phyloP scores from a whole-genome alignment of 306 rosid genomes.

The Lablab purpureus region DNA sequence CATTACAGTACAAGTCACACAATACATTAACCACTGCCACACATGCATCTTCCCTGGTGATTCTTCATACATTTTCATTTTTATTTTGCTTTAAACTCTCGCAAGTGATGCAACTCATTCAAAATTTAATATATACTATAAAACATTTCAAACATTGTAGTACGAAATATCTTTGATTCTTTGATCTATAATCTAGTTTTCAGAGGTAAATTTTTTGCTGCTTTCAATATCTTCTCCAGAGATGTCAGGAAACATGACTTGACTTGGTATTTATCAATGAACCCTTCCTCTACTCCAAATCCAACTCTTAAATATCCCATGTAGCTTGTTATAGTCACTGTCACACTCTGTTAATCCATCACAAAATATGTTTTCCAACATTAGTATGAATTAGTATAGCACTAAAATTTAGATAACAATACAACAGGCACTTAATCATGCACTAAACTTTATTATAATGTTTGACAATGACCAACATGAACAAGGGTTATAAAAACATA shows the following conservation, averaged over 20 bases:
- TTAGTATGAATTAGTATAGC: not conserved
- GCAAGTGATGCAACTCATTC: not conserved
- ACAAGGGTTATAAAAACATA: too few relatives aligned
- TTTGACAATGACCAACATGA: too few relatives aligned
- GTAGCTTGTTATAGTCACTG: conserved; percentile 40
- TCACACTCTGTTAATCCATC: conserved; percentile 27
- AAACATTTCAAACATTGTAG: not conserved
- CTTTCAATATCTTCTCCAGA: conserved; percentile 28
- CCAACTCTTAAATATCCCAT: conserved; percentile 37
- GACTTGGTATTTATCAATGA: conserved; percentile 33
- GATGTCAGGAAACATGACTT: conserved; percentile 30
- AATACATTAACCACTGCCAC: not conserved
- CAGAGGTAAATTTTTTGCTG: conserved; percentile 17
- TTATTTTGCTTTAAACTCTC: not conserved
- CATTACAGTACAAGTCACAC: not conserved
- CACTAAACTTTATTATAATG: too few relatives aligned
- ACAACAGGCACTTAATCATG: too few relatives aligned
- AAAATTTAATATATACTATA: not conserved
- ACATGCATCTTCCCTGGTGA: not conserved
- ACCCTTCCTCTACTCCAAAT: conserved; percentile 41
- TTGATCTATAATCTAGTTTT: not conserved
- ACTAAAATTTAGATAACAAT: too few relatives aligned
- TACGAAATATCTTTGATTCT: not conserved
- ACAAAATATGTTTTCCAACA: not conserved
- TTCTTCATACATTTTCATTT: not conserved